These are phyloP conservation scores for Fusarium sp. DNA, from an alignment of 2,329 filamentous ascomycete species.

Conservation along the genomic window DNA sequence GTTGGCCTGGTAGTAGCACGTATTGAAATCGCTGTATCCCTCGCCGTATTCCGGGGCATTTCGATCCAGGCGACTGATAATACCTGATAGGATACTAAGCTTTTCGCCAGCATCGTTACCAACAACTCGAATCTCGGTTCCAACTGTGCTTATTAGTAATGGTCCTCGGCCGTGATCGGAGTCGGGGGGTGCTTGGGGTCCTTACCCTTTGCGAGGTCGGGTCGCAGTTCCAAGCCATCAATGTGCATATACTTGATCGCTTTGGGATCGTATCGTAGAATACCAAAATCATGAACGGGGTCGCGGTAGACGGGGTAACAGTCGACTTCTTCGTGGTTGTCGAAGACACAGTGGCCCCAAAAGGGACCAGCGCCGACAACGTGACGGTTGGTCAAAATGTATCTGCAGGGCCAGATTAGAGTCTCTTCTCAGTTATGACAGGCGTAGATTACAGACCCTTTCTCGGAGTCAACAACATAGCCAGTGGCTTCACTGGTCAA, in stretches of 20 bases:
- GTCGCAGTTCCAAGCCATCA: conserved; percentile 78
- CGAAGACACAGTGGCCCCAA: conserved; percentile 98
- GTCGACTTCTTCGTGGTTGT: conserved; percentile 97
- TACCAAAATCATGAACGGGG: conserved; percentile 97
- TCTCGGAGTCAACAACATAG: conserved; percentile 95
- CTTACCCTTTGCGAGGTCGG: conserved; percentile 78
- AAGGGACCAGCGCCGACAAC: conserved; percentile 96
- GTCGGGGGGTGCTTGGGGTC: background rate
- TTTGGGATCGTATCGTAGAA: conserved; percentile 93
- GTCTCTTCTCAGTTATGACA: background rate
- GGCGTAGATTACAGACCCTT: conserved; percentile 65
- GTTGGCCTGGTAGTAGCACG: conserved; percentile 96
- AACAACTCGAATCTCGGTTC: conserved; percentile 93
- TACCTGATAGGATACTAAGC: conserved; percentile 94
- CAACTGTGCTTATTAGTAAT: conserved; percentile 61
- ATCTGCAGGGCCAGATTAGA: conserved; percentile 51
- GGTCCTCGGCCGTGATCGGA: background rate
- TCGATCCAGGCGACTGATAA: conserved; percentile 93
- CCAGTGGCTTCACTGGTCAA: conserved; percentile 95
- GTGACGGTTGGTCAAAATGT: conserved; percentile 88
- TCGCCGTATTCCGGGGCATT: conserved; percentile 98
- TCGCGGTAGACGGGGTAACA: conserved; percentile 97
- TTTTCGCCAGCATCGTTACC: conserved; percentile 99
- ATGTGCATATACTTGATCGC: conserved; percentile 98
- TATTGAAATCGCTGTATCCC: conserved; percentile 97